These are phyloP conservation scores for Xerocomus spinulosus DNA, from an alignment of 768 basidiomycete species.

Conservation along the genomic window DNA sequence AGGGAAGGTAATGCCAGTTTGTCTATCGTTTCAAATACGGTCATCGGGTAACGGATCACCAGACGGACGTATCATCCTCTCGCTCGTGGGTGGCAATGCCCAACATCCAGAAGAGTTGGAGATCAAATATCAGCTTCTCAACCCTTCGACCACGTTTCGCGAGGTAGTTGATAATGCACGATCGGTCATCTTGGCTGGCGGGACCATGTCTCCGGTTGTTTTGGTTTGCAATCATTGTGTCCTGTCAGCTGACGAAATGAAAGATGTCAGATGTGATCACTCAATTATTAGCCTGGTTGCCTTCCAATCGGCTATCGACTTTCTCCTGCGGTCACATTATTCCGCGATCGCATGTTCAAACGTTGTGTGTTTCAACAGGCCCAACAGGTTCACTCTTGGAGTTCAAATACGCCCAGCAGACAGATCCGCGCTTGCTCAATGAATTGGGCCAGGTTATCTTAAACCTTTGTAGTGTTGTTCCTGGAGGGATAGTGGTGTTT, in stretches of 20 bases:
- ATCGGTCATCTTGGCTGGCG: constrained; percentile 88
- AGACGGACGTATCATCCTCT: constrained; percentile 78
- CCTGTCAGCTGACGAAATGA: constrained; percentile 2
- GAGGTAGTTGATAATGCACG: constrained; percentile 80
- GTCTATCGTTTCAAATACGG: neutral
- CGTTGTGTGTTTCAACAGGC: constrained; percentile 69
- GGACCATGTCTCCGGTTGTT: constrained; percentile 95
- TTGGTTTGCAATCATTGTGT: constrained; percentile 8
- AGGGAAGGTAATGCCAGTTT: constrained; percentile 52
- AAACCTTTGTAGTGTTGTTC: constrained; percentile 76
- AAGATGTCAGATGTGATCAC: constrained; percentile 84
- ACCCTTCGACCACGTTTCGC: constrained; percentile 81
- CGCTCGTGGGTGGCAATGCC: constrained; percentile 36
- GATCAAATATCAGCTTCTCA: constrained; percentile 88
- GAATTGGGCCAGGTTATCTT: constrained; percentile 81
- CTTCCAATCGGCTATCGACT: constrained; percentile 57
- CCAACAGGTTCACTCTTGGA: constrained; percentile 70
- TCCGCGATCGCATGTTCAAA: constrained; percentile 70
- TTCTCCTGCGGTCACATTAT: constrained; percentile 95
- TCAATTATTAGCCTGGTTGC: constrained; percentile 72
- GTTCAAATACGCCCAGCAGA: constrained; percentile 77
- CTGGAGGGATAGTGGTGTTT: constrained; percentile 90
- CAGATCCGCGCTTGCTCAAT: constrained; percentile 57
- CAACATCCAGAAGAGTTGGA: constrained; percentile 45
- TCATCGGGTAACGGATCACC: neutral